Evolutionary conservation across 495 filamentous ascomycete genomes (phyloP).

Genomic region (Xylaria flabelliformis): DNA sequence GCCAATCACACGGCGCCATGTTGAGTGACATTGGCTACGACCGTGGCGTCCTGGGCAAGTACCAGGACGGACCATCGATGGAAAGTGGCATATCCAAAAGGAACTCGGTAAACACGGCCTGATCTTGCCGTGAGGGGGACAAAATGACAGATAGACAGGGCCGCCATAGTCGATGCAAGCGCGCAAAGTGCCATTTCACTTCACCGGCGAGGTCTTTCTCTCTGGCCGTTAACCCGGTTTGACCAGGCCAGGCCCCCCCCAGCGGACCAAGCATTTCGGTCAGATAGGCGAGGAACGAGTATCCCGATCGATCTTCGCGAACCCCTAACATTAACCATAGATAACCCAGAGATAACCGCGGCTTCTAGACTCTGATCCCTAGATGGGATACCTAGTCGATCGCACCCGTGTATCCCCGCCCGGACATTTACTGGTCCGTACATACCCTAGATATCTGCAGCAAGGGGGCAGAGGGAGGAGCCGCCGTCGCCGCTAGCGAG

Average conservation of each 20-base stretch:
- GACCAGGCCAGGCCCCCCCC: background rate
- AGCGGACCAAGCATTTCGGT: constrained; percentile 9
- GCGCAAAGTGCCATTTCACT: background rate
- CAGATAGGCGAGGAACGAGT: constrained; percentile 6
- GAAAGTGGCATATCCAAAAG: background rate
- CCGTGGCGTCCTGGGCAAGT: constrained; percentile 21
- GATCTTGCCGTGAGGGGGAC: background rate
- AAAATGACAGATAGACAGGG: background rate
- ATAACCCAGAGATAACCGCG: background rate
- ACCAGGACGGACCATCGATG: constrained; percentile 6
- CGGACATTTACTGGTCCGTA: constrained; percentile 1
- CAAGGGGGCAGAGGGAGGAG: background rate
- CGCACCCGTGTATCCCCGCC: constrained; percentile 7
- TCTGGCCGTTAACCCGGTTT: background rate
- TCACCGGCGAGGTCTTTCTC: background rate
- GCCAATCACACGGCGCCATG: constrained; percentile 21
- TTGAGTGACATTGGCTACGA: constrained; percentile 23
- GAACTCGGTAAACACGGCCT: background rate
- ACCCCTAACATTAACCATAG: constrained; percentile 1
- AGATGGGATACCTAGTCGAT: background rate
- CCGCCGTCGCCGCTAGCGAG: constrained; percentile 7
- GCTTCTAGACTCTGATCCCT: constrained; percentile 2
- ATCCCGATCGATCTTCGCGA: constrained; percentile 10
- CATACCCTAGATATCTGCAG: background rate
- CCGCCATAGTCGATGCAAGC: background rate